Conservation (phyloP, 2,329 filamentous ascomycete genomes). For the Neopestalotiopsis sp. region DNA sequence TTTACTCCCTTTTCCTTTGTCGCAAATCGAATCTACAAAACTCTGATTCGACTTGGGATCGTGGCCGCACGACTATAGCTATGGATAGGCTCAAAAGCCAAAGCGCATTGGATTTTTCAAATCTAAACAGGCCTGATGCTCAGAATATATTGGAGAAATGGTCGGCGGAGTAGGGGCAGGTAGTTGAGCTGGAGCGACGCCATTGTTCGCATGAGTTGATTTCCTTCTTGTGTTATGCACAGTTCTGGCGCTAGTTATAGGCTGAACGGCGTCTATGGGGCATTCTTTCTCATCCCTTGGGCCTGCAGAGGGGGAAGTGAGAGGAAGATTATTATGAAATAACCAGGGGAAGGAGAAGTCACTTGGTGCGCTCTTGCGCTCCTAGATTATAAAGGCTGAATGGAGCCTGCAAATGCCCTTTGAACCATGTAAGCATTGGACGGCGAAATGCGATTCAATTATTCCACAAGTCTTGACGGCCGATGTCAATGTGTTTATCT, state of each 20-base stretch:
- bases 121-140: not conserved
- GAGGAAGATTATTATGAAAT: not conserved
- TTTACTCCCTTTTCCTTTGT: not conserved
- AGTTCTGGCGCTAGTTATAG: slow-evolving; percentile 15
- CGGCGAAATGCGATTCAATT: not conserved
- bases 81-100: not conserved
- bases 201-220: not conserved
- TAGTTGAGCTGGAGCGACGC: not conserved
- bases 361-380: not conserved
- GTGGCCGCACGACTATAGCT: not conserved
- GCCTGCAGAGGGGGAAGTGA: not conserved
- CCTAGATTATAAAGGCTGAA: not conserved
- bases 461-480: not conserved
- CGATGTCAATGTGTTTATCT: not conserved
- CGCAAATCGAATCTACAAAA: not conserved
- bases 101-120: not conserved
- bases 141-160: not conserved
- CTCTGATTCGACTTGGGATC: slow-evolving; percentile 6
- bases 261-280: slow-evolving; percentile 6
- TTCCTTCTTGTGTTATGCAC: slow-evolving; percentile 2
- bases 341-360: not conserved
- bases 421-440: not conserved
- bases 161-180: not conserved
- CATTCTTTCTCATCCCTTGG: not conserved
- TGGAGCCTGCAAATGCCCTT: not conserved